These are phyloP conservation scores for Teunomyces gatunensis DNA, from an alignment of 805 yeast genomes.

Conservation along the genomic window DNA sequence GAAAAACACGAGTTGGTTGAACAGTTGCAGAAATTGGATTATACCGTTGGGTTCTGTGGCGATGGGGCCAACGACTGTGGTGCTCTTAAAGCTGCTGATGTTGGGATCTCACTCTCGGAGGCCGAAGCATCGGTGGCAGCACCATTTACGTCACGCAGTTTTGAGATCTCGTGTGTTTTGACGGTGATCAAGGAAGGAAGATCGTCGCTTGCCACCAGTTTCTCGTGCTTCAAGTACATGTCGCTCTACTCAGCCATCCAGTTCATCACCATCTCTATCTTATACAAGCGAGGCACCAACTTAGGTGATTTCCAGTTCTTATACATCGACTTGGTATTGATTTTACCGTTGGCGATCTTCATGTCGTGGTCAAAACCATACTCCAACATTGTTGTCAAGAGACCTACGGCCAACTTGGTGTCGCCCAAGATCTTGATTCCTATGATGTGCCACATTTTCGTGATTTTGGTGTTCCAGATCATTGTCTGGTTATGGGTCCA, in stretches of 20 bases:
- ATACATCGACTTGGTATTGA: constrained; percentile 87
- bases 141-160: constrained; percentile 87
- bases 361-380: constrained; percentile 97
- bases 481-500: constrained; percentile 62
- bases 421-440: constrained; percentile 86
- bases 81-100: constrained; percentile 96
- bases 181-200: constrained; percentile 93
- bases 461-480: constrained; percentile 65
- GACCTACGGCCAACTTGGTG: constrained; percentile 93
- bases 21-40: constrained; percentile 77
- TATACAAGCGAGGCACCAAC: constrained; percentile 87
- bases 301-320: constrained; percentile 95
- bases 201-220: constrained; percentile 90
- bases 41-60: constrained; percentile 96
- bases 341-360: constrained; percentile 91
- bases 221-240: constrained; percentile 97
- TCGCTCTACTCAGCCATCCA: constrained; percentile 96
- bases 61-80: constrained; percentile 99
- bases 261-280: constrained; percentile 78
- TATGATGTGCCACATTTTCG: constrained; percentile 68
- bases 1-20: constrained; percentile 96
- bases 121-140: constrained; percentile 99
- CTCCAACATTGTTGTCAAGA: constrained; percentile 54
- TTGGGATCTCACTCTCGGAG: constrained; percentile 92
- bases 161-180: constrained; percentile 90